These are phyloP conservation scores for Globisporangium acanthophoron DNA, from an alignment of 352 stramenopile species.

Conservation along the genomic window DNA sequence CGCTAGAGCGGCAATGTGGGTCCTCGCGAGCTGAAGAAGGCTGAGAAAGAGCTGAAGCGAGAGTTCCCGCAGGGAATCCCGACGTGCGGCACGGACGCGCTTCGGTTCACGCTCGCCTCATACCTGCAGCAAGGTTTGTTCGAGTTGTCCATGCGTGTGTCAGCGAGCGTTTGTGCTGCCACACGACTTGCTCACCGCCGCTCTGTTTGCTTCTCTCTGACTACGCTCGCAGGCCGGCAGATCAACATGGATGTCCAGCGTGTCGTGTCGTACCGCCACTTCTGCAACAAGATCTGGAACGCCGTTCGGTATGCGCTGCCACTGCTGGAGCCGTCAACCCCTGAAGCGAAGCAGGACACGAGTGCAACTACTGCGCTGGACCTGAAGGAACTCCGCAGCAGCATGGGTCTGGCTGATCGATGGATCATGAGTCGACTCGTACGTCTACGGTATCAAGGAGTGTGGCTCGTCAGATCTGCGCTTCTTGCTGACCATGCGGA, in stretches of 20 bases:
- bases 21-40: constrained; percentile 92
- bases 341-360: neutral
- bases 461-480: too few species aligned
- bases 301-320: constrained; percentile 72
- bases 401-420: constrained; percentile 61
- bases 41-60: constrained; percentile 93
- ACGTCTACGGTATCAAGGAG: constrained; percentile 5
- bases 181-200: neutral
- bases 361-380: constrained; percentile 5
- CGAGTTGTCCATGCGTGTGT: neutral
- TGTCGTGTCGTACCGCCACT: constrained; percentile 79
- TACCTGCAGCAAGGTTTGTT: constrained; percentile 85
- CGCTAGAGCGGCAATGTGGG: constrained; percentile 54
- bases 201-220: constrained; percentile 1
- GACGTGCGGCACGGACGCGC: constrained; percentile 96
- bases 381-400: constrained; percentile 22
- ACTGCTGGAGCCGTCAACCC: constrained; percentile 29
- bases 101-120: constrained; percentile 96
- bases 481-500: neutral
- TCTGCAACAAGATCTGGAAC: constrained; percentile 91
- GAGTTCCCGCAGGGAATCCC: constrained; percentile 99
- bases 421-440: constrained; percentile 86
- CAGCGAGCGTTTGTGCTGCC: neutral
- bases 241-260: constrained; percentile 88
- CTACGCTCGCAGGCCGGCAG: constrained; percentile 38